phyloP scores from a whole-genome alignment of 306 rosid species.

The cucumber (Cucumis sativus) region Cucumber_9930_V3 NC_026656.2:14594501-14595000 shows the following conservation, averaged over 20 bases:
- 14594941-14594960: neutral
- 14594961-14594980: no score
- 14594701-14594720: neutral
- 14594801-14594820: neutral
- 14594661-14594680: neutral
- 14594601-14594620: conserved; percentile 81
- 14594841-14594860: conserved; percentile 95
- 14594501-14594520: conserved; percentile 19
- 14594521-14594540: no score
- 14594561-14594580: conserved; percentile 43
- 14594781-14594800: neutral
- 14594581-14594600: conserved; percentile 74
- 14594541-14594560: no score
- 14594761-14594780: neutral
- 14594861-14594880: conserved; percentile 70
- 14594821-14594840: conserved; percentile 67
- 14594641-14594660: conserved; percentile 85
- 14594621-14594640: conserved; percentile 90
- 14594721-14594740: neutral
- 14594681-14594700: neutral
- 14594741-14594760: neutral
- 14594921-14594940: neutral
- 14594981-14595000: no score
- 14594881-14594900: conserved; percentile 92
- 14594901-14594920: conserved; percentile 37